Conservation (phyloP, 1,284 basidiomycete genomes). For the Ganoderma lingzhi region DNA sequence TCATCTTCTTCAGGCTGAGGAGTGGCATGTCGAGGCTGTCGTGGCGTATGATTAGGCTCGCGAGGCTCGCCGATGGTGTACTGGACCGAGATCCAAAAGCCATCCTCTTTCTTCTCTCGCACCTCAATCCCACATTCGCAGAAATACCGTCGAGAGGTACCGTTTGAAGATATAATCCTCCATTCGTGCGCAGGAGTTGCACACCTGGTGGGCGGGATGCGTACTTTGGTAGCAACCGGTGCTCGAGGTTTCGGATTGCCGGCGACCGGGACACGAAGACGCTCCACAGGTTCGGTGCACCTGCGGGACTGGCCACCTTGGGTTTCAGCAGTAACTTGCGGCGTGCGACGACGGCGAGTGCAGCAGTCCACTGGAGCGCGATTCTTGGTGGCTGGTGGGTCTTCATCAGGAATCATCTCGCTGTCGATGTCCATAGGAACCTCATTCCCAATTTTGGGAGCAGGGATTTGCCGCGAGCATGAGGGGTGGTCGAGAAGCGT, state of each 20-base stretch:
- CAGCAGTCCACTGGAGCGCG: neutral
- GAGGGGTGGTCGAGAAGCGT: constrained; percentile 17
- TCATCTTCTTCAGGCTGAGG: neutral
- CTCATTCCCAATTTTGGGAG: too few relatives aligned
- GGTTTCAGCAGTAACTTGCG: neutral
- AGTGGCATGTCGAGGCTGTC: neutral
- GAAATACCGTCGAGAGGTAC: constrained; percentile 19
- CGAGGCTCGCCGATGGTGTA: constrained; percentile 3
- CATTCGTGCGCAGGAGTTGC: constrained; percentile 20
- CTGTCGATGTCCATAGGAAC: constrained; percentile 12
- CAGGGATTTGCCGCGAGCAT: neutral
- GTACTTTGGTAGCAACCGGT: constrained; percentile 18
- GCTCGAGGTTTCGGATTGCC: constrained; percentile 24
- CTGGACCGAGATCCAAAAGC: constrained; percentile 22
- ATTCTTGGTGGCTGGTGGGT: neutral
- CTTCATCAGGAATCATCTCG: neutral
- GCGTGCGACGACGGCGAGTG: neutral
- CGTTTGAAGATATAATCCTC: constrained; percentile 17
- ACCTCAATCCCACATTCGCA: constrained; percentile 26
- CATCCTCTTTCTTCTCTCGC: constrained; percentile 30
- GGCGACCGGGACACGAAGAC: constrained; percentile 17
- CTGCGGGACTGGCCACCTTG: neutral
- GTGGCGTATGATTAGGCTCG: neutral
- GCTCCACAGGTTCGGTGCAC: neutral
- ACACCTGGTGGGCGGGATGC: neutral